Evolutionary conservation across 345 rosid genomes (phyloP), one percentile per base, ranked within the genome.

Genomic region (Salix koriyanagi): DNA sequence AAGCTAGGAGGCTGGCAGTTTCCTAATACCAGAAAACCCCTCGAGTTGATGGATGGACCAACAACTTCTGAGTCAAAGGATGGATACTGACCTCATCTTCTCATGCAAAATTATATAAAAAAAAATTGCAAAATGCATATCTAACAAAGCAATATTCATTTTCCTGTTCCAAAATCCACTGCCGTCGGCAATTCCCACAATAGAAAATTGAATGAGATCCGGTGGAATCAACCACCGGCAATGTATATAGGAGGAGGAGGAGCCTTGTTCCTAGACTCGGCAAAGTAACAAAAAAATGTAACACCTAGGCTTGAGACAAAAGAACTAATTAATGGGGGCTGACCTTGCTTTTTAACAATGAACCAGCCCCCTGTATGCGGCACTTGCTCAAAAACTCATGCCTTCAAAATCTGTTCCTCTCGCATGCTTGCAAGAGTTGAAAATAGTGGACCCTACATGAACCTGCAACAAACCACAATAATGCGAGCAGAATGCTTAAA

Each of bases 321-420:
- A 30, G 25, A 70, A 68, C 83, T 83, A 85, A 72, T 34, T 48
- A 25, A 79, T 72, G 82, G 87, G 84, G 81, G 64, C 50, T 14
- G 85, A 81, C 28, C 18, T 14, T 12, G 18, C 72, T 37, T 56
- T 62, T 52, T 68, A 30, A 39, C 39, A 67, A 61, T 71, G 67
- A 78, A 72, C 28, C 2, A 34, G 66, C 58, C 84, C 87, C 75
- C 75, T 62, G 77, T 71, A 78, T 50, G 62, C 14, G 84, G 85
- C 85, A 83, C 81, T 48, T 77, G 36, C 77, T 3, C 80, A 74
- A 86, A 90, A 79, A 85, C 65, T 69, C 81, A 85, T 84, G 93
- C 91, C 91, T 82, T 76, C 34, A 69, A 65, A 79, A 86, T 78
- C 74, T 73, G 71, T 70, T 78, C 37, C 67, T 36, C 71, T 77